Evolutionary conservation across 2,329 filamentous ascomycete genomes (phyloP).

Genomic region (Pleurostoma richardsiae): DNA sequence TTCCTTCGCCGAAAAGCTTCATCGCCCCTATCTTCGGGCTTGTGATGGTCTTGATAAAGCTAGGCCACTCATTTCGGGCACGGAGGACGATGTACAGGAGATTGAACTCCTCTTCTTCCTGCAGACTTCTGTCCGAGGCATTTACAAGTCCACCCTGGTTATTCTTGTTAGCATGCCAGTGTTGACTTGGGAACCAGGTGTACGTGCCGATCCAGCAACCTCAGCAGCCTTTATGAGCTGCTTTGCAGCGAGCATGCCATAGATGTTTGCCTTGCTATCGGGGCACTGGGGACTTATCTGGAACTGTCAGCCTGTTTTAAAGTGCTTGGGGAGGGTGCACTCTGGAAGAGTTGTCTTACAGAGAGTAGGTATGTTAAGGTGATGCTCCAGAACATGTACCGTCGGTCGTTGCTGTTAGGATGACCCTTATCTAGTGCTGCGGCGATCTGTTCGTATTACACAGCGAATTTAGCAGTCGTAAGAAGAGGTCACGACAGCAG

Average conservation of each 20-base stretch:
- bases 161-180: not conserved
- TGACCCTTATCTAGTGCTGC: slow-evolving; percentile 47
- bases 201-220: slow-evolving; percentile 33
- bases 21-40: slow-evolving; percentile 35
- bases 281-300: slow-evolving; percentile 42
- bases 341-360: slow-evolving; percentile 28
- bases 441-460: slow-evolving; percentile 37
- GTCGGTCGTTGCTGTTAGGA: slow-evolving; percentile 37
- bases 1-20: slow-evolving; percentile 36
- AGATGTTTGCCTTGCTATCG: slow-evolving; percentile 44
- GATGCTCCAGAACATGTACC: slow-evolving; percentile 51
- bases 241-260: slow-evolving; percentile 43
- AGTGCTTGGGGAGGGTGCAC: slow-evolving; percentile 10
- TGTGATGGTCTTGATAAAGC: slow-evolving; percentile 31
- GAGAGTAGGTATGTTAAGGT: slow-evolving; percentile 47
- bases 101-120: slow-evolving; percentile 44
- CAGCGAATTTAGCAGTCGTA: not conserved
- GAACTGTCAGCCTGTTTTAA: slow-evolving; percentile 12
- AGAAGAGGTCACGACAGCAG: not conserved
- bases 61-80: slow-evolving; percentile 33
- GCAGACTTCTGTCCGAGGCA: slow-evolving; percentile 25
- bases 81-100: slow-evolving; percentile 43
- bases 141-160: slow-evolving; percentile 1
- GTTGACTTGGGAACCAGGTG: not conserved
- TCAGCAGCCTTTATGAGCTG: slow-evolving; percentile 47